Evolutionary conservation across 1,139 yeast genomes (phyloP).

Genomic region (Torulaspora pretoriensis): DNA sequence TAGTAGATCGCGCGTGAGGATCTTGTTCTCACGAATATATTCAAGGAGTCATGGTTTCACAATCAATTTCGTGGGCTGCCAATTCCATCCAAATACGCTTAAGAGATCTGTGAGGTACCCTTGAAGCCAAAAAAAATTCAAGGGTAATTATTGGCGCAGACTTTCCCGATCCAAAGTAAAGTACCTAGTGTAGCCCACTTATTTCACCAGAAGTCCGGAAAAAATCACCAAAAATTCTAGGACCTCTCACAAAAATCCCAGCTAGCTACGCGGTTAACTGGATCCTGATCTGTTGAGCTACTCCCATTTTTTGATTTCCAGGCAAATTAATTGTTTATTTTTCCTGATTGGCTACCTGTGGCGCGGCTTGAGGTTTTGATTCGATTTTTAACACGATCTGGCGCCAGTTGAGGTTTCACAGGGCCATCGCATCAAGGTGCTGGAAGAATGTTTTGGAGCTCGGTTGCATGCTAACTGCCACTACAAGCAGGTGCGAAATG

Average conservation of each 20-base stretch:
- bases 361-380: constrained; percentile 2
- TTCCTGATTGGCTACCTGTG: background rate
- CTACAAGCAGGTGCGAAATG: background rate
- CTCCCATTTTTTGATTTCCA: background rate
- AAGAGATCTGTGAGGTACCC: too few species aligned
- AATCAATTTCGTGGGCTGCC: too few species aligned
- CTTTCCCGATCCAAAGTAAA: too few species aligned
- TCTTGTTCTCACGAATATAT: background rate
- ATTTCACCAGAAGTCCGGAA: too few species aligned
- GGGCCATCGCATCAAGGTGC: background rate
- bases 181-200: too few species aligned
- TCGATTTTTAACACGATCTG: constrained; percentile 10
- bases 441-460: constrained; percentile 1
- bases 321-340: background rate
- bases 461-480: background rate
- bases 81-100: too few species aligned
- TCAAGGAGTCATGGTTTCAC: too few species aligned
- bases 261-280: background rate
- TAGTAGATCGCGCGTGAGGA: background rate
- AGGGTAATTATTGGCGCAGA: too few species aligned
- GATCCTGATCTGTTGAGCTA: background rate
- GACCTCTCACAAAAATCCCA: too few species aligned
- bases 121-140: too few species aligned
- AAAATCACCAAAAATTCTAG: too few species aligned
- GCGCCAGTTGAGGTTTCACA: constrained; percentile 8